A percentile compares a stretch with the other conserved stretches of the same genome.
phyloP scores from a whole-genome alignment of 2,329 filamentous ascomycete genomes.

The Didymella pomorum region DNA sequence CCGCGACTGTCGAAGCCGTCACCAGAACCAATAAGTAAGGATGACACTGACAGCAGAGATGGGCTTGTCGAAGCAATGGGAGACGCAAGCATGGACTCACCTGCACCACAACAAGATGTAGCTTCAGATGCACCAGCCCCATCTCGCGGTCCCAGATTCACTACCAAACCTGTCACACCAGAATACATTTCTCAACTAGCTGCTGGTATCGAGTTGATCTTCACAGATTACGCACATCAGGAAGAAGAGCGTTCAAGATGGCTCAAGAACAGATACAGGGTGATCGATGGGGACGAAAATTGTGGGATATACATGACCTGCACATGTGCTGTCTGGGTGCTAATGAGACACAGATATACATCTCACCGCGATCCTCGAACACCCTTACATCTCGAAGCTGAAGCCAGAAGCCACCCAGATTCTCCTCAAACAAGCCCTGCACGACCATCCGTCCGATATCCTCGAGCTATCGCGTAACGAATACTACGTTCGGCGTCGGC shows the following conservation, averaged over 20 bases:
- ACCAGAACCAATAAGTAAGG: constrained; percentile 12
- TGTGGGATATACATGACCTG: constrained; percentile 28
- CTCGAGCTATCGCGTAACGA: constrained; percentile 39
- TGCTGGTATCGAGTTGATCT: constrained; percentile 45
- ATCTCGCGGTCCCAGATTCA: constrained; percentile 32
- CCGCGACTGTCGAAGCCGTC: constrained; percentile 15
- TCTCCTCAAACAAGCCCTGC: constrained; percentile 40
- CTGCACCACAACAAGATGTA: constrained; percentile 22
- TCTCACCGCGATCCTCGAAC: constrained; percentile 42
- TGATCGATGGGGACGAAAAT: constrained; percentile 33
- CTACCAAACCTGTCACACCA: constrained; percentile 27
- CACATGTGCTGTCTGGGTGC: not conserved
- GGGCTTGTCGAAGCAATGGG: constrained; percentile 35
- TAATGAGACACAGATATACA: constrained; percentile 38
- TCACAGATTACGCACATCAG: constrained; percentile 49
- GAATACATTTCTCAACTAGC: constrained; percentile 44
- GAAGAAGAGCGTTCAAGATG: constrained; percentile 35
- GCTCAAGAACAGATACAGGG: constrained; percentile 38
- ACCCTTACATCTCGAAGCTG: constrained; percentile 40
- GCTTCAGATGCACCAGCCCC: constrained; percentile 13
- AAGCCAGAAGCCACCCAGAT: constrained; percentile 44
- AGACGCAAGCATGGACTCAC: constrained; percentile 35
- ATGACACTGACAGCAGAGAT: constrained; percentile 28
- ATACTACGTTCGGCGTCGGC: constrained; percentile 43
- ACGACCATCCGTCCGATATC: constrained; percentile 23